phyloP scores from a whole-genome alignment of 192 early-diverging fungal species.

The Cetraspora pellucida region DNA sequence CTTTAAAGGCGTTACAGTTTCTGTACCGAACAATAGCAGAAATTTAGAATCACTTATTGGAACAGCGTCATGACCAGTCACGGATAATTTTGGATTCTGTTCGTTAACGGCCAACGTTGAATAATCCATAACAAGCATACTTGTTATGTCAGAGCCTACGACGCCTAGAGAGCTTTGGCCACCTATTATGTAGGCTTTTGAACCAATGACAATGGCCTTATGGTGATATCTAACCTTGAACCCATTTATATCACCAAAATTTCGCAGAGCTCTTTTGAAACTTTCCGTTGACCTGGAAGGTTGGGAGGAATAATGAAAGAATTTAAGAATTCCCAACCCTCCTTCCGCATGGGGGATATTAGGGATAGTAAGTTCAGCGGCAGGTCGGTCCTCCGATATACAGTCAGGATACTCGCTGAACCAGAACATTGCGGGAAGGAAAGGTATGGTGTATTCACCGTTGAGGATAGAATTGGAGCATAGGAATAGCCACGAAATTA shows the following conservation, averaged over 20 bases:
- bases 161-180: not conserved
- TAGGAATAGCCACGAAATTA: not conserved
- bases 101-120: slow-evolving; percentile 17
- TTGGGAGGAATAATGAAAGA: slow-evolving; percentile 2
- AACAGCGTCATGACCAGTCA: slow-evolving; percentile 25
- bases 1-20: slow-evolving; percentile 2
- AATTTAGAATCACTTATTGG: slow-evolving; percentile 12
- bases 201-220: not conserved
- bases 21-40: slow-evolving; percentile 18
- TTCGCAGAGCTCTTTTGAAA: not conserved
- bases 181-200: not conserved
- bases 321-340: slow-evolving; percentile 7
- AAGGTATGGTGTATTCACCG: slow-evolving; percentile 27
- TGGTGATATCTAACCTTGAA: not conserved
- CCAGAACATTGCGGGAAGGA: slow-evolving; percentile 22
- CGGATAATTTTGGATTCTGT: slow-evolving; percentile 18
- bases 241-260: not conserved
- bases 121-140: not conserved
- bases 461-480: slow-evolving; percentile 9
- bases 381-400: slow-evolving; percentile 17
- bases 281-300: slow-evolving; percentile 13
- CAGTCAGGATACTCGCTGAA: slow-evolving; percentile 5
- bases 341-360: slow-evolving; percentile 6
- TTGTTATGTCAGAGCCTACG: not conserved
- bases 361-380: slow-evolving; percentile 24